These are phyloP conservation scores for Synchytrium microbalum DNA, from an alignment of 371 early-diverging fungal species.

Conservation along the genomic window DNA sequence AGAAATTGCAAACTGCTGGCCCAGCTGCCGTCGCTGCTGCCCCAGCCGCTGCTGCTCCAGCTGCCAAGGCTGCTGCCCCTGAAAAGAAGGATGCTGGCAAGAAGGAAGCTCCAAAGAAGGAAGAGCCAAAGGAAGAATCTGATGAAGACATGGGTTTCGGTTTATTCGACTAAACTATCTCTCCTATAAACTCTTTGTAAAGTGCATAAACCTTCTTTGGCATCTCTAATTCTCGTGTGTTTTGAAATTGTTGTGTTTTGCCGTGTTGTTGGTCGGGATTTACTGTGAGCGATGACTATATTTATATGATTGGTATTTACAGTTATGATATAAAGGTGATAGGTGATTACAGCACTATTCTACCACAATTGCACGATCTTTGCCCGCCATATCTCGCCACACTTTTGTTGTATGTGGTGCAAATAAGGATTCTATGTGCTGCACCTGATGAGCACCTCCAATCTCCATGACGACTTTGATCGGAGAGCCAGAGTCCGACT, in stretches of 20 bases:
- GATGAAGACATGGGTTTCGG: constrained; percentile 20
- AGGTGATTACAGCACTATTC: neutral
- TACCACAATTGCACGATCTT: constrained; percentile 5
- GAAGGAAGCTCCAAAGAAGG: constrained; percentile 28
- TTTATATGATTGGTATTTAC: too few species aligned
- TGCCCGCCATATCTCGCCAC: constrained; percentile 6
- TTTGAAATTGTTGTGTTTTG: too few species aligned
- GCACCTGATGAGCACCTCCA: constrained; percentile 7
- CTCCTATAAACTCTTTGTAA: neutral
- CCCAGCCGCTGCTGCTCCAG: constrained; percentile 51
- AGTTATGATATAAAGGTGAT: too few species aligned
- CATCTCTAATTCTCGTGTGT: too few species aligned
- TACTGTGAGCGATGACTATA: too few species aligned
- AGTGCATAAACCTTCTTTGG: neutral
- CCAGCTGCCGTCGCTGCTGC: constrained; percentile 61
- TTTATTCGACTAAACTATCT: constrained; percentile 8
- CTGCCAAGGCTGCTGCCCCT: constrained; percentile 27
- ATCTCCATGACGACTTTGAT: constrained; percentile 8
- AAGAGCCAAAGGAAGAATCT: constrained; percentile 31
- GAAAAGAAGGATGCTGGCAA: constrained; percentile 17
- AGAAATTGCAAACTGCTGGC: constrained; percentile 55
- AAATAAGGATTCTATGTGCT: too few species aligned
- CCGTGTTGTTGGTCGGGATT: too few species aligned
- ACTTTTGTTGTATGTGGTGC: too few species aligned
- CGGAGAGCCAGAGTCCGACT: neutral